Conservation (phyloP, 306 rosid genomes). For the Citrullus amarus region DNA sequence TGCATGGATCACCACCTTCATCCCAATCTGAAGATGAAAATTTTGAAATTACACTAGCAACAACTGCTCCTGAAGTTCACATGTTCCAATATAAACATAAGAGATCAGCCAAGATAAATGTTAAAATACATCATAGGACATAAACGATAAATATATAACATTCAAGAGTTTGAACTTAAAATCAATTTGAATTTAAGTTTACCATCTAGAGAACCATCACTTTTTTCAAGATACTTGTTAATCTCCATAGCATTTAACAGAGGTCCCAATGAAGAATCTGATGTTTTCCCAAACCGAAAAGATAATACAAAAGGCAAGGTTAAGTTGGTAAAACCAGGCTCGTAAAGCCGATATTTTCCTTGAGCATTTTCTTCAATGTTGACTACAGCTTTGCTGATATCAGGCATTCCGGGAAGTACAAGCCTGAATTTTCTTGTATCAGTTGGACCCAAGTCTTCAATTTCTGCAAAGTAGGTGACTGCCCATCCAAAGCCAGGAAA, state of each 20-base stretch:
- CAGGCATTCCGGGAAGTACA: constrained; percentile 58
- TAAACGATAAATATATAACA: not conserved
- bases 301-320: constrained; percentile 75
- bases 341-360: constrained; percentile 77
- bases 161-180: not conserved
- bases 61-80: constrained; percentile 44
- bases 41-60: constrained; percentile 44
- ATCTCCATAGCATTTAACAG: constrained; percentile 94
- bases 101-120: not conserved
- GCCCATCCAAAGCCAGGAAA: constrained; percentile 92
- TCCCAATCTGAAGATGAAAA: constrained; percentile 60
- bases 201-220: constrained; percentile 78
- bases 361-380: constrained; percentile 91
- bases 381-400: constrained; percentile 63
- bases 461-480: constrained; percentile 75
- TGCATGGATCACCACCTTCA: constrained; percentile 97
- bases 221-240: constrained; percentile 66
- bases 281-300: constrained; percentile 63
- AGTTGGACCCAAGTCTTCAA: constrained; percentile 57
- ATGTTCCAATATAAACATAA: constrained; percentile 21
- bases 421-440: constrained; percentile 88
- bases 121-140: not conserved
- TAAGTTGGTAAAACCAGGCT: constrained; percentile 70
- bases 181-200: constrained; percentile 3
- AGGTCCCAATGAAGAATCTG: constrained; percentile 81